phyloP scores from a whole-genome alignment of 2,329 filamentous ascomycete species.

The Nemania bipapillata region DNA sequence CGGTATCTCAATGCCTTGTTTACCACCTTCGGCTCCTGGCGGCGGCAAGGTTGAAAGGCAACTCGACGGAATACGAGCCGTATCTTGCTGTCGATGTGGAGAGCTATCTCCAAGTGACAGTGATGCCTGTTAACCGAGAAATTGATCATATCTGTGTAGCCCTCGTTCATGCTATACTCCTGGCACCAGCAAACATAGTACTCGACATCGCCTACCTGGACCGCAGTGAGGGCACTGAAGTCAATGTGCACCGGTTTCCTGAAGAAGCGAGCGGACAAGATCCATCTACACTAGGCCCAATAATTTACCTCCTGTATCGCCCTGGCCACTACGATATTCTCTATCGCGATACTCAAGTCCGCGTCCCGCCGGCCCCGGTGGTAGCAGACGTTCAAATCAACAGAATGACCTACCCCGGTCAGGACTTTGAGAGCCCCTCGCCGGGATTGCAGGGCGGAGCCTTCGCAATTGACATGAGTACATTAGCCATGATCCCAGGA shows the following conservation, averaged over 20 bases:
- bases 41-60: slow-evolving; percentile 82
- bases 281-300: slow-evolving; percentile 58
- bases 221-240: slow-evolving; percentile 78
- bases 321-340: slow-evolving; percentile 94
- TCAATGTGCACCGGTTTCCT: slow-evolving; percentile 76
- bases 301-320: slow-evolving; percentile 71
- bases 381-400: slow-evolving; percentile 62
- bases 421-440: slow-evolving; percentile 55
- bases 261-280: slow-evolving; percentile 63
- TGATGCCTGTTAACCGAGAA: slow-evolving; percentile 81
- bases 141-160: slow-evolving; percentile 91
- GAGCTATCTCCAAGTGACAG: slow-evolving; percentile 71
- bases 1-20: slow-evolving; percentile 77
- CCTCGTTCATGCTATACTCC: slow-evolving; percentile 78
- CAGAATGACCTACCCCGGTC: slow-evolving; percentile 59
- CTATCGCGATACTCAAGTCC: slow-evolving; percentile 64
- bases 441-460: slow-evolving; percentile 55
- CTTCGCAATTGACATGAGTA: slow-evolving; percentile 56
- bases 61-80: slow-evolving; percentile 73
- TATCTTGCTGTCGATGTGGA: slow-evolving; percentile 72
- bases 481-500: slow-evolving; percentile 61
- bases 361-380: slow-evolving; percentile 45
- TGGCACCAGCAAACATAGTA: slow-evolving; percentile 80
- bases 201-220: slow-evolving; percentile 94
- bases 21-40: slow-evolving; percentile 87